Base-by-base conservation (phyloP, 2,329 filamentous ascomycete genomes). In the Ophiostoma pallidulum region DNA sequence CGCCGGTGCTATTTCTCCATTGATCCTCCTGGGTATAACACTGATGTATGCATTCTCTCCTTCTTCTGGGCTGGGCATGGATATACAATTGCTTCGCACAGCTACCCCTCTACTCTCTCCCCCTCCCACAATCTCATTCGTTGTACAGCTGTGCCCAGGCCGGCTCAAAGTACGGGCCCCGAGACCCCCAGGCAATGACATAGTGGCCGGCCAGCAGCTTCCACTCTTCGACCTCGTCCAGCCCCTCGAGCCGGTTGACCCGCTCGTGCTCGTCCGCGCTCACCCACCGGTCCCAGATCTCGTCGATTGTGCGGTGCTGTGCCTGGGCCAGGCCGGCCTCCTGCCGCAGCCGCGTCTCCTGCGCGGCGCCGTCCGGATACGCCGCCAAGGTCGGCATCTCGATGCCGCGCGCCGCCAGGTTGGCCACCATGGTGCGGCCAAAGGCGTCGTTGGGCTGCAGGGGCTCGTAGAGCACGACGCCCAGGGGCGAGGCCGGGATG, bases 181-280 rank as follows among this genome's bases (percentile, higher is more conserved):
- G 81, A 78, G 85, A 94, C 1, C 82, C 92, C 91, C 91, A 97
- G 4, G 80, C 82, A 37, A 98, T 75, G 54, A 90, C 81, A 60
- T 98, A 98, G 70, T 98, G 92, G 54, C 76, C 78, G 1, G 89
- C 86, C 57, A 98, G 66, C 56, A 98, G 65, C 58, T 83, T 74
- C 84, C 92, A 94, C 67, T 98, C 92, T 65, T 98, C 92, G 20
- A 96, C 75, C 66, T 98, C 92, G 66, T 98, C 92, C 53, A 98
- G 65, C 58, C 92, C 89, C 63, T 98, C 90, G 22, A 96, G 63
- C 10, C 69, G 65, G 54, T 90, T 83, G 1, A 97, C 79, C 41
- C 90, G 72, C 59, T 86, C 82, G 64, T 87, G 90, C 65, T 97
- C 91, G 2, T 69, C 68, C 1, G 71, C 60, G 0, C 62, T 59